phyloP scores from a whole-genome alignment of 148 eudicot genomes.

The Vaccinium myrtillus region DNA sequence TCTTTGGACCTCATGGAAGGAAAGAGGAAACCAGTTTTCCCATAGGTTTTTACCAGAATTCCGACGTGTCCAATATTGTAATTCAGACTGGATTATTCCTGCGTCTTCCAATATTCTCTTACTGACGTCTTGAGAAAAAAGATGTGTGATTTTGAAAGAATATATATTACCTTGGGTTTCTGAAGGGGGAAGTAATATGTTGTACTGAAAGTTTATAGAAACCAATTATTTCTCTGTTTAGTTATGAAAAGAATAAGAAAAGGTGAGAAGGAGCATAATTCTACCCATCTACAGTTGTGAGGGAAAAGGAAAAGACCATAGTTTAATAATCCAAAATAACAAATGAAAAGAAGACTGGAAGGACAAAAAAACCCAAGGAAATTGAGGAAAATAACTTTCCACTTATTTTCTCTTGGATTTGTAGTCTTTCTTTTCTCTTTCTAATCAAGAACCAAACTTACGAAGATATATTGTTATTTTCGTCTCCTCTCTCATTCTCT shows the following conservation, averaged over 20 bases:
- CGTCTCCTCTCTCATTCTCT: neutral
- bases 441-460: too few relatives aligned
- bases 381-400: neutral
- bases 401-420: neutral
- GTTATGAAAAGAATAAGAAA: neutral
- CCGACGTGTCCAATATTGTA: neutral
- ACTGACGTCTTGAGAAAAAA: neutral
- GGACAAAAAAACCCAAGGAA: neutral
- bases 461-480: neutral
- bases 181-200: neutral
- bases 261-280: neutral
- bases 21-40: neutral
- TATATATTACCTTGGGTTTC: neutral
- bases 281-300: neutral
- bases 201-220: neutral
- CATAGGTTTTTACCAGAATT: neutral
- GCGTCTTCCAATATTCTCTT: neutral
- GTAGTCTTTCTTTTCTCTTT: neutral
- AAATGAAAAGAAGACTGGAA: neutral
- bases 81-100: neutral
- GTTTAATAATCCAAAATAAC: neutral
- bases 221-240: neutral
- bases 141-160: neutral
- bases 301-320: neutral
- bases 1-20: neutral